phyloP scores from a whole-genome alignment of 139 green algal genomes.

The Medakamo hakoo region DNA sequence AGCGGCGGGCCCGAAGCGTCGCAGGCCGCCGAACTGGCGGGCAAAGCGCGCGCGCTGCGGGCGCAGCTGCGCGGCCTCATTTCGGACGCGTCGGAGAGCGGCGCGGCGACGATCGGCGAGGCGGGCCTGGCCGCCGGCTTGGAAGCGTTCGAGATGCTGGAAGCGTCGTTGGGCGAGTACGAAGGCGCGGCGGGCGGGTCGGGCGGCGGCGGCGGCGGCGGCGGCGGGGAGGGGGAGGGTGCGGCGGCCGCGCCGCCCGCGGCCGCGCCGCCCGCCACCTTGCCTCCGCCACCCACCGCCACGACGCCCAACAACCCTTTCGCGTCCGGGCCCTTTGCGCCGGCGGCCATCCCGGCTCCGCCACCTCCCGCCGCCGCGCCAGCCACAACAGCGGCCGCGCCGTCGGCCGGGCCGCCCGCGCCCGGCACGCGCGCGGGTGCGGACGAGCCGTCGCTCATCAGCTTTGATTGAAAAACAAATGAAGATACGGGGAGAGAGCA shows the following conservation, averaged over 20 bases:
- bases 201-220: too few relatives aligned
- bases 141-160: neutral
- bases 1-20: too few relatives aligned
- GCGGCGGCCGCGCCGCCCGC: too few relatives aligned
- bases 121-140: neutral
- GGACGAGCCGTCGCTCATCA: neutral
- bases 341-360: too few relatives aligned
- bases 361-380: too few relatives aligned
- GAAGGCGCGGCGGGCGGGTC: neutral
- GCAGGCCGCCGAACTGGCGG: neutral
- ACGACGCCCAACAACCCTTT: too few relatives aligned
- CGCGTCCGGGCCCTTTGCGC: neutral
- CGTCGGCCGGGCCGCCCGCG: too few relatives aligned
- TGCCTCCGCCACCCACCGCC: too few relatives aligned
- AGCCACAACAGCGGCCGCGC: neutral
- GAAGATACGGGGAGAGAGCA: too few relatives aligned
- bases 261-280: too few relatives aligned
- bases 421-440: too few relatives aligned
- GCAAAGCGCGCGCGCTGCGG: neutral
- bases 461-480: neutral
- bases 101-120: neutral
- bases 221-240: too few relatives aligned
- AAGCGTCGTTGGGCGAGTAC: neutral
- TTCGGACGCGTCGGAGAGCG: neutral
- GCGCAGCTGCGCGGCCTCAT: neutral